Percentiles rank a stretch among this genome's conserved stretches.
Conservation (phyloP, 495 filamentous ascomycete genomes). For the Penicillium coprophilum region DNA sequence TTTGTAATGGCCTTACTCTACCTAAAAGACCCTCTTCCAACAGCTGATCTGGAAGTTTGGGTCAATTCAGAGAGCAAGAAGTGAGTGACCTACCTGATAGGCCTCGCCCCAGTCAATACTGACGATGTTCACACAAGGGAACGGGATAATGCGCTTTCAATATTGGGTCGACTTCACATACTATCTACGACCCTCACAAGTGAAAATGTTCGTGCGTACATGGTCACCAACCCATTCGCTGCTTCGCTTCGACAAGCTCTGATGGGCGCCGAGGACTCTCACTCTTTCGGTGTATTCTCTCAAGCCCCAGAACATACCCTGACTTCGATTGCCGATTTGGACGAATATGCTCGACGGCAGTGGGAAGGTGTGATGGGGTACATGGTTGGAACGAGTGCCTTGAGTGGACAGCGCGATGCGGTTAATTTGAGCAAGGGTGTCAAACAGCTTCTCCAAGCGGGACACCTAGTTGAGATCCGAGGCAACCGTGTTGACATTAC, state of each 20-base stretch:
- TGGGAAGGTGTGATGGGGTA: conserved; percentile 97
- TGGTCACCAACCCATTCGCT: conserved; percentile 72
- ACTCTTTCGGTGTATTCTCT: conserved; percentile 86
- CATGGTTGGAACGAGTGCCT: conserved; percentile 74
- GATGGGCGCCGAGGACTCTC: conserved; percentile 78
- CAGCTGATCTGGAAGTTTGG: conserved; percentile 79
- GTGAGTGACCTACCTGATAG: conserved; percentile 36
- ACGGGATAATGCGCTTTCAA: conserved; percentile 76
- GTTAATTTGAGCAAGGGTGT: conserved; percentile 72
- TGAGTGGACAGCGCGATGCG: conserved; percentile 41
- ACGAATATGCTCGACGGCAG: conserved; percentile 79
- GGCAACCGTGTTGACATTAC: conserved; percentile 69
- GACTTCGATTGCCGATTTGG: conserved; percentile 69
- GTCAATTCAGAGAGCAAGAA: conserved; percentile 70
- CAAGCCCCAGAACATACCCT: conserved; percentile 54
- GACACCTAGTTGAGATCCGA: conserved; percentile 72
- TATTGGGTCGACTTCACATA: conserved; percentile 82
- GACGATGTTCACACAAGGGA: conserved; percentile 48
- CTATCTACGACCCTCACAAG: conserved; percentile 58
- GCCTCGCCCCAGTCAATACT: conserved; percentile 7
- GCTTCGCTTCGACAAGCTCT: conserved; percentile 76
- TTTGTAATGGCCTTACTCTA: conserved; percentile 95
- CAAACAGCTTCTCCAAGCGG: conserved; percentile 73
- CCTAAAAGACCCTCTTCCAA: conserved; percentile 70
- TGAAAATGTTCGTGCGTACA: conserved; percentile 62